Percentiles rank a stretch among this genome's conserved stretches.
These are phyloP conservation scores for Phialophora chinensis DNA, from an alignment of 2,329 filamentous ascomycete genomes.

Conservation along the genomic window DNA sequence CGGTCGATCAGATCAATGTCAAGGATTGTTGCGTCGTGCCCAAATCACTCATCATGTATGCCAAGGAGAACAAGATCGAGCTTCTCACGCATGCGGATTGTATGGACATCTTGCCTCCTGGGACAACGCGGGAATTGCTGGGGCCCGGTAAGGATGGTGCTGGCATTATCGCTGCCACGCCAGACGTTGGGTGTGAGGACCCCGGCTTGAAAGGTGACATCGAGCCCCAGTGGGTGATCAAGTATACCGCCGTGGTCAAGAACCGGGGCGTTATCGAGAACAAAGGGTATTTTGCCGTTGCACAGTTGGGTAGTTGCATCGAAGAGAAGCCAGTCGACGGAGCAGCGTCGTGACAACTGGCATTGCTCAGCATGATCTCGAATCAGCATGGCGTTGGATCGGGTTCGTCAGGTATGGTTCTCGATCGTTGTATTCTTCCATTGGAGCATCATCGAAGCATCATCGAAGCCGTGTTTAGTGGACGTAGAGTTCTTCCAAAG, in stretches of 20 bases:
- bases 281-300: conserved; percentile 94
- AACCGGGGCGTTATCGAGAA: conserved; percentile 96
- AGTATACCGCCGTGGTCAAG: conserved; percentile 94
- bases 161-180: conserved; percentile 72
- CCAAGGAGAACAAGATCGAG: conserved; percentile 82
- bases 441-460: background rate
- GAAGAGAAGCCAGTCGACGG: conserved; percentile 34
- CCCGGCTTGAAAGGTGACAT: conserved; percentile 75
- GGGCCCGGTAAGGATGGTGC: conserved; percentile 74
- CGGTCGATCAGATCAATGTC: conserved; percentile 94
- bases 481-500: background rate
- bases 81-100: conserved; percentile 93
- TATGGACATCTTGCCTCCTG: conserved; percentile 84
- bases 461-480: too few species aligned
- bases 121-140: conserved; percentile 82
- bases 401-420: background rate
- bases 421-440: background rate
- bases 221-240: conserved; percentile 90
- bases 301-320: conserved; percentile 66
- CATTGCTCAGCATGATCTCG: conserved; percentile 3
- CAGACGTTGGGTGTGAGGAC: conserved; percentile 51
- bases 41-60: conserved; percentile 80
- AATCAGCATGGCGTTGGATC: conserved; percentile 33
- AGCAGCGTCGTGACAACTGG: conserved; percentile 10
- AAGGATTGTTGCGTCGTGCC: conserved; percentile 96